Evolutionary conservation across 768 basidiomycete species (phyloP).

Genomic region (Pleurotus djamor): DNA sequence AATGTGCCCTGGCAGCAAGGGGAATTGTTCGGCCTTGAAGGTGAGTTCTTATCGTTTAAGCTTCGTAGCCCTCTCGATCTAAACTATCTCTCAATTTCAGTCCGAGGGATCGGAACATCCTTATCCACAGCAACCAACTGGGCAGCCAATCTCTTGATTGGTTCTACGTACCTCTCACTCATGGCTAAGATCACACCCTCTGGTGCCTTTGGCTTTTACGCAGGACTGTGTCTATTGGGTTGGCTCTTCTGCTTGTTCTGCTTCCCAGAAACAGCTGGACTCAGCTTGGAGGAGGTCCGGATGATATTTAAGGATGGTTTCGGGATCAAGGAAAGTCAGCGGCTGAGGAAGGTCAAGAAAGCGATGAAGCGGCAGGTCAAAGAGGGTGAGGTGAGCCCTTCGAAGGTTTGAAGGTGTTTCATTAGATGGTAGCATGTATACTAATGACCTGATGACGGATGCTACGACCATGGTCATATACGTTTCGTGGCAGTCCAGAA

Average conservation of each 20-base stretch:
- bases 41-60: conserved; percentile 24
- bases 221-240: conserved; percentile 66
- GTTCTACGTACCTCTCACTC: conserved; percentile 77
- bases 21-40: conserved; percentile 78
- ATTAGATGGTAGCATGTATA: too few species aligned
- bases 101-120: conserved; percentile 76
- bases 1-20: conserved; percentile 90
- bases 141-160: conserved; percentile 74
- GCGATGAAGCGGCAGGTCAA: conserved; percentile 33
- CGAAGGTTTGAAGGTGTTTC: too few species aligned
- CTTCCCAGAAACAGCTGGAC: conserved; percentile 80
- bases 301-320: conserved; percentile 63
- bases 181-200: conserved; percentile 73
- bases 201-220: conserved; percentile 78
- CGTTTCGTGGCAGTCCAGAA: conserved; percentile 76
- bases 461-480: not conserved
- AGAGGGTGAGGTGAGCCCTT: not conserved
- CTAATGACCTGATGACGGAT: not conserved
- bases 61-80: not conserved
- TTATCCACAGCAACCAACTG: conserved; percentile 78
- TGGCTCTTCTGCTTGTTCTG: conserved; percentile 66
- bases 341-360: conserved; percentile 43
- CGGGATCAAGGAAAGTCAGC: conserved; percentile 57
- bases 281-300: conserved; percentile 67
- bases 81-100: conserved; percentile 22